Conservation (phyloP, 179 eudicot genomes). For the Drosera spatulata region DNA sequence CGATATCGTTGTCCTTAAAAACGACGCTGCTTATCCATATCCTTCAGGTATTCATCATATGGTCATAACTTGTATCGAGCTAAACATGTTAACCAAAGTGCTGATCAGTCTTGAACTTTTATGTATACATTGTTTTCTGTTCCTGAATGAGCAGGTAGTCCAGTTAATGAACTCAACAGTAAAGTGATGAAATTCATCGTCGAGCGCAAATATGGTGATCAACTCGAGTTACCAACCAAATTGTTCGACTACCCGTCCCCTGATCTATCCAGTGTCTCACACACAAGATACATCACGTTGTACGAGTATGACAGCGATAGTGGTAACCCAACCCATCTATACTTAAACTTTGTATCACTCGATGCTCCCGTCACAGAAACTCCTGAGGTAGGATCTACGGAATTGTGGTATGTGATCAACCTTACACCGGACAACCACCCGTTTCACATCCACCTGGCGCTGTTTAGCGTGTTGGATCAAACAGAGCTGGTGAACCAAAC, state of each 20-base stretch:
- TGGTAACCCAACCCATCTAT: constrained; percentile 68
- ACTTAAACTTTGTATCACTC: constrained; percentile 48
- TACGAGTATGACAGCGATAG: constrained; percentile 60
- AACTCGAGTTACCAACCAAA: constrained; percentile 19
- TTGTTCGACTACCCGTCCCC: constrained; percentile 49
- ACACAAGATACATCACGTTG: constrained; percentile 57
- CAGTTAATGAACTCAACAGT: constrained; percentile 50
- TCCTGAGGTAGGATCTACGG: constrained; percentile 57
- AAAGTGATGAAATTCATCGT: constrained; percentile 79
- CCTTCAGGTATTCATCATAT: constrained; percentile 32
- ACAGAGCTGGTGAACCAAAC: constrained; percentile 30
- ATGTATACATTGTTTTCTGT: not conserved
- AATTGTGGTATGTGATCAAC: constrained; percentile 77
- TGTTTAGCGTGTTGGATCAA: constrained; percentile 49
- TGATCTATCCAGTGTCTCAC: constrained; percentile 19
- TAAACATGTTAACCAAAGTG: too few relatives aligned
- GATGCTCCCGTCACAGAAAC: constrained; percentile 63
- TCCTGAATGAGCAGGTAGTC: constrained; percentile 24
- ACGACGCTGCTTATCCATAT: constrained; percentile 69
- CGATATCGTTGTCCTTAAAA: constrained; percentile 39
- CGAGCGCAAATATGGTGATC: constrained; percentile 21
- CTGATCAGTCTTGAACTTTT: not conserved
- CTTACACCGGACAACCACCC: constrained; percentile 91
- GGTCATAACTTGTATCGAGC: not conserved
- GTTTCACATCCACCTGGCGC: constrained; percentile 54